phyloP scores from a whole-genome alignment of 1,284 basidiomycete species.

The Puccinia sorghi region DNA sequence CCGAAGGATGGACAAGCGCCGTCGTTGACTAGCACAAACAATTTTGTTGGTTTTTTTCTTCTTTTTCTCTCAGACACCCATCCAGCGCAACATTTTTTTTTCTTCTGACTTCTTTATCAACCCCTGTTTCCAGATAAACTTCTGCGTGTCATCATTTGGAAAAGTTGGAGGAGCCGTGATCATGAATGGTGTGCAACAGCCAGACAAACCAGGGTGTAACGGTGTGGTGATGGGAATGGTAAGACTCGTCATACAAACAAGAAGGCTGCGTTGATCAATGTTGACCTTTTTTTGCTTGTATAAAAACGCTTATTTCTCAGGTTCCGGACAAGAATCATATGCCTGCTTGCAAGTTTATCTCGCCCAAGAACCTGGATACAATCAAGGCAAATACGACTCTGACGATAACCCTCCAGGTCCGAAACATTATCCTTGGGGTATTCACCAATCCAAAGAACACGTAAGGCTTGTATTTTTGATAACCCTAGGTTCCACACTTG shows the following conservation, averaged over 20 bases:
- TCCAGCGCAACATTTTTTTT: neutral
- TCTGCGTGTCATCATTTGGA: constrained; percentile 20
- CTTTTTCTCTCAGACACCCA: neutral
- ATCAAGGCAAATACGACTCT: neutral
- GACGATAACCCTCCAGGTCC: neutral
- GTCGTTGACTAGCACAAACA: constrained; percentile 35
- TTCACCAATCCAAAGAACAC: constrained; percentile 49
- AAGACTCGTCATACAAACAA: neutral
- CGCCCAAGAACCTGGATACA: constrained; percentile 29
- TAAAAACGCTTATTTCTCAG: neutral
- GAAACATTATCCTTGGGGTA: constrained; percentile 22
- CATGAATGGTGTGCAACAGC: constrained; percentile 41
- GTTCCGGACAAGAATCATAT: constrained; percentile 39
- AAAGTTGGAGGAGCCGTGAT: constrained; percentile 22
- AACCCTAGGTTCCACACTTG: neutral
- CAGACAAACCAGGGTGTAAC: constrained; percentile 35
- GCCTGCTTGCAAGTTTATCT: constrained; percentile 31
- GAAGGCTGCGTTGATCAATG: neutral
- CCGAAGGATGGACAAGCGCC: neutral
- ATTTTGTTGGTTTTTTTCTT: constrained; percentile 20
- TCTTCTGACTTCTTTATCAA: neutral
- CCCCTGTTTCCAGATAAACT: constrained; percentile 34
- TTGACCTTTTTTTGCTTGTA: neutral
- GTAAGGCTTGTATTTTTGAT: constrained; percentile 10
- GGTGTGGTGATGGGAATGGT: constrained; percentile 48